Evolutionary conservation across 2,329 filamentous ascomycete species (phyloP), one percentile per base, ranked within the genome.

Genomic region (Alternaria sp.): DNA sequence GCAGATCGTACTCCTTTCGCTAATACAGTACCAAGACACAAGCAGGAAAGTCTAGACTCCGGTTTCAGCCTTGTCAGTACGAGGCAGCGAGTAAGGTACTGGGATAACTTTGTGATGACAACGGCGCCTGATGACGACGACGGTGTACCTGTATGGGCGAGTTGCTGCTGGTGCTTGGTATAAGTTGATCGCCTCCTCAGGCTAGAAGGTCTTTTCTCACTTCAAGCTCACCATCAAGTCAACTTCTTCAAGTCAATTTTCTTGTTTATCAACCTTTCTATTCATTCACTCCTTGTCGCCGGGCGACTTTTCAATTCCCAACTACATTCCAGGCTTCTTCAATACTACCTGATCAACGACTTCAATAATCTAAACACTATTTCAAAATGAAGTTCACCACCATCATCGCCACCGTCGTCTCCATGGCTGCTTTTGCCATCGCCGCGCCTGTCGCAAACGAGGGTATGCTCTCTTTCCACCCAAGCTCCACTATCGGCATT

Each of bases 361-460:
- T 20, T 9, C 36, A n/a, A 18, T 51, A 57, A 57, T 47, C 36
- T 47, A 54, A 57, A 54, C 46, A 24, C 43, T 51, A 44, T 62
- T 41, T 44, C 65, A 73, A 69, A 48, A 78, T 78, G 76, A 73
- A 76, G 68, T 74, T 78, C 71, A 68, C 72, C 73, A 69, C 72
- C 43, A 47, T 78, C 59, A 49, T 75, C 66, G 74, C 73, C 55
- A 62, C 71, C 59, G 41, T 78, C 57, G 64, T 77, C 51, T 77
- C 75, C 63, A 74, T 78, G 73, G 75, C 73, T 65, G 71, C 66
- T 54, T 66, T 77, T 48, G 70, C 65, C 63, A 55, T 75, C 32
- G 76, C 75, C 26, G 73, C 72, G 20, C 76, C 76, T 5, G 57
- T 74, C 39, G 67, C 67, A 46, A 62, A 49, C 24, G 69, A 73